Conservation (phyloP, 805 yeast genomes). For the Hanseniaspora thailandica region DNA sequence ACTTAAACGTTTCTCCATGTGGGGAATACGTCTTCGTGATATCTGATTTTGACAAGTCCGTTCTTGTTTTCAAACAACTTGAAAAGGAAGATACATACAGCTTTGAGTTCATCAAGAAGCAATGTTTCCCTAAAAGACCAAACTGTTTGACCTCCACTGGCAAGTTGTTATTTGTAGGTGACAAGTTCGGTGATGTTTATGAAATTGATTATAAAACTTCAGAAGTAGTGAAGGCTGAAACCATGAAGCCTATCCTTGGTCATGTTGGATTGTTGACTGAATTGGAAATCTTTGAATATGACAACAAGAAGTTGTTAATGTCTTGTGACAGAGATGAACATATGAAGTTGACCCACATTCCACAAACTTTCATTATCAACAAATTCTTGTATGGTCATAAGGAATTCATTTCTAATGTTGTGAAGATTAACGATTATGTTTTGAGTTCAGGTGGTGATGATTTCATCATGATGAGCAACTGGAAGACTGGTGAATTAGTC, state of each 20-base stretch:
- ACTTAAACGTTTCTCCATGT: slow-evolving; percentile 42
- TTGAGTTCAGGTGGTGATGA: slow-evolving; percentile 90
- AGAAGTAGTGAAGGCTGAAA: slow-evolving; percentile 28
- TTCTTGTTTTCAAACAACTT: slow-evolving; percentile 42
- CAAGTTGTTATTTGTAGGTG: slow-evolving; percentile 59
- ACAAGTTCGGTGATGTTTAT: slow-evolving; percentile 94
- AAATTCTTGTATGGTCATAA: slow-evolving; percentile 78
- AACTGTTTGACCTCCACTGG: slow-evolving; percentile 55
- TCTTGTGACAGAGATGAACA: slow-evolving; percentile 96
- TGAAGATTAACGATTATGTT: slow-evolving; percentile 39
- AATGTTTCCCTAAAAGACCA: slow-evolving; percentile 85
- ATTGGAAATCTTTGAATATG: slow-evolving; percentile 28
- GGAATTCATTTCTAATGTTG: slow-evolving; percentile 63
- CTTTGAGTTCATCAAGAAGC: slow-evolving; percentile 52
- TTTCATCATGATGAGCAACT: slow-evolving; percentile 62
- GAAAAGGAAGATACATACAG: slow-evolving; percentile 25
- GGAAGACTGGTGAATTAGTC: slow-evolving; percentile 46
- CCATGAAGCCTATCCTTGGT: slow-evolving; percentile 66
- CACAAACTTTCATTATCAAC: slow-evolving; percentile 65
- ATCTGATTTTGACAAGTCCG: slow-evolving; percentile 76
- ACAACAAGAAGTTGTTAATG: slow-evolving; percentile 39
- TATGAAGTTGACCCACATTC: slow-evolving; percentile 69
- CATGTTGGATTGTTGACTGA: slow-evolving; percentile 96
- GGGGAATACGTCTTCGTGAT: slow-evolving; percentile 51
- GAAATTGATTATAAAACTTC: slow-evolving; percentile 32